Conservation (phyloP, 306 rosid genomes). For the Prinsepia uniflora region DNA sequence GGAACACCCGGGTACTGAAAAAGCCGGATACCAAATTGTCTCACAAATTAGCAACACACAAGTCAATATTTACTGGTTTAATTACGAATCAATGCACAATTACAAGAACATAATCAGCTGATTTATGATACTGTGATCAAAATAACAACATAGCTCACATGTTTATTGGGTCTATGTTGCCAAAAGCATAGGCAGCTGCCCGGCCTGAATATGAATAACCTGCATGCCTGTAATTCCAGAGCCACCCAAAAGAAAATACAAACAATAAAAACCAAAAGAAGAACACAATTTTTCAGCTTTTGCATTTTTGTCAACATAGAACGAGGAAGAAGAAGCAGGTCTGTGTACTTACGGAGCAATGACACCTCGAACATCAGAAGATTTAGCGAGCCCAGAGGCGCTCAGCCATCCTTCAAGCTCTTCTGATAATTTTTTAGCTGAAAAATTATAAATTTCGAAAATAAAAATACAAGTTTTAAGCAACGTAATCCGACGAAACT, state of each 20-base stretch:
- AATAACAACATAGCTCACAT: slow-evolving; percentile 49
- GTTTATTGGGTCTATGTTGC: slow-evolving; percentile 86
- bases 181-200: slow-evolving; percentile 97
- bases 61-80: not conserved
- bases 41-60: slow-evolving; percentile 18
- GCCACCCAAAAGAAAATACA: slow-evolving; percentile 6
- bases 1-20: slow-evolving; percentile 79
- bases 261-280: not conserved
- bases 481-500: not conserved
- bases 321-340: not conserved
- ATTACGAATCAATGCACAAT: not conserved
- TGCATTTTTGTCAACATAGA: not conserved
- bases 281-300: not conserved
- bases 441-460: not conserved
- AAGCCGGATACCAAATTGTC: slow-evolving; percentile 2
- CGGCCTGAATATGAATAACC: slow-evolving; percentile 95
- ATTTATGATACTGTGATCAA: not conserved
- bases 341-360: slow-evolving; percentile 83
- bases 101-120: not conserved
- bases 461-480: not conserved
- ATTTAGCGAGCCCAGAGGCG: slow-evolving; percentile 52
- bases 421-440: slow-evolving; percentile 60
- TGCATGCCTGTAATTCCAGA: slow-evolving; percentile 71
- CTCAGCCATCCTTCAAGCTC: slow-evolving; percentile 81
- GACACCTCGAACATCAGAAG: slow-evolving; percentile 75